Evolutionary conservation across 2,329 filamentous ascomycete genomes (phyloP).

Genomic region (Penicillium sp.): DNA sequence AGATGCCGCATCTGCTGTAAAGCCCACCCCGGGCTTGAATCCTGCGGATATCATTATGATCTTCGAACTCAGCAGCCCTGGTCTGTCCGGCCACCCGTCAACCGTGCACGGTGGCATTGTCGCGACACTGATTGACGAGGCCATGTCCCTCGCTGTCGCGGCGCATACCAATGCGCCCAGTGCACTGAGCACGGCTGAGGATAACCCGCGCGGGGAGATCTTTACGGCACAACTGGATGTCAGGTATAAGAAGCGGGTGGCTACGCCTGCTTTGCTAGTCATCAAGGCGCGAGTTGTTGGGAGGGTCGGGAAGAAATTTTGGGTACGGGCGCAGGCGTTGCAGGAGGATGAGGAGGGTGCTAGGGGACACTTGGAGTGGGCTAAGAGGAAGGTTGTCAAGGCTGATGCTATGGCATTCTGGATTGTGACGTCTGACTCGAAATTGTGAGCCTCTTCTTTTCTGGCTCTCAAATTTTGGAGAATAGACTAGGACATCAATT

Average conservation of each 20-base stretch:
- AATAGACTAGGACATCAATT: background rate
- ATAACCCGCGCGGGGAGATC: constrained; percentile 24
- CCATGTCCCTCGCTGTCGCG: constrained; percentile 36
- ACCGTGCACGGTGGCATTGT: constrained; percentile 37
- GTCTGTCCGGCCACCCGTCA: constrained; percentile 33
- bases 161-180: constrained; percentile 20
- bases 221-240: constrained; percentile 38
- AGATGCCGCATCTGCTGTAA: constrained; percentile 17
- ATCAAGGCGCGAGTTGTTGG: constrained; percentile 31
- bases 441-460: constrained; percentile 15
- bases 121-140: constrained; percentile 38
- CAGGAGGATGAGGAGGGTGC: constrained; percentile 30
- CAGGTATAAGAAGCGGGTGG: constrained; percentile 33
- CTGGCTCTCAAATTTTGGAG: background rate
- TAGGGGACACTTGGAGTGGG: constrained; percentile 26
- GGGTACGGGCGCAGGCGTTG: constrained; percentile 34
- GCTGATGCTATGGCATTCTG: constrained; percentile 38
- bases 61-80: constrained; percentile 28
- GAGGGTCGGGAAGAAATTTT: constrained; percentile 34
- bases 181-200: background rate
- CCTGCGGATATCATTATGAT: constrained; percentile 35
- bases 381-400: constrained; percentile 28
- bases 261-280: constrained; percentile 31
- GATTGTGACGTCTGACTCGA: constrained; percentile 27
- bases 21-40: constrained; percentile 17